Conservation (phyloP, 2,329 filamentous ascomycete genomes). For the Leptographium galeiforme region DNA sequence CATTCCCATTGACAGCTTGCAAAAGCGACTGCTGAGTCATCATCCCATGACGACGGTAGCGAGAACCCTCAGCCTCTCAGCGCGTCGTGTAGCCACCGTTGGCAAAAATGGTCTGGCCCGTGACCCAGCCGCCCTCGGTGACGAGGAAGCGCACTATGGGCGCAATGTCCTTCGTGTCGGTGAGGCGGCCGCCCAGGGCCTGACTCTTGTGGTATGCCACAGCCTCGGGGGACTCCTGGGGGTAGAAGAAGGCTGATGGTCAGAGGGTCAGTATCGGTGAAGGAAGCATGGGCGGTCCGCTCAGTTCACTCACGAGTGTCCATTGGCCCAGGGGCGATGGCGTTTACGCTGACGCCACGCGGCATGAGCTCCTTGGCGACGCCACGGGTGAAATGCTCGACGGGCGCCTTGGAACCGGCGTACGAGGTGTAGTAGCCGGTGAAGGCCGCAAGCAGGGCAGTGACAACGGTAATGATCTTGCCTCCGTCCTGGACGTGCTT, state of each 20-base stretch:
- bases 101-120: constrained; percentile 33
- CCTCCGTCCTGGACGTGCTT: constrained; percentile 28
- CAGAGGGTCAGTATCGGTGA: not conserved
- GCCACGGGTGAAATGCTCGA: constrained; percentile 25
- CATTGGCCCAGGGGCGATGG: constrained; percentile 24
- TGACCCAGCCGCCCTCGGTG: constrained; percentile 30
- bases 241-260: constrained; percentile 28
- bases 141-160: constrained; percentile 29
- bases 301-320: constrained; percentile 22
- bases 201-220: constrained; percentile 31
- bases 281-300: not conserved
- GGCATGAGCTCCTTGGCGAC: constrained; percentile 20
- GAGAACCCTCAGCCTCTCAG: constrained; percentile 7
- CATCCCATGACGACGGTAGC: no score
- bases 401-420: constrained; percentile 26
- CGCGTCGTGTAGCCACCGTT: constrained; percentile 33
- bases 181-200: constrained; percentile 26
- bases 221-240: constrained; percentile 26
- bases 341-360: constrained; percentile 21
- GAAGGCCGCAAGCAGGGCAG: constrained; percentile 30
- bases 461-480: constrained; percentile 32
- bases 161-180: constrained; percentile 29
- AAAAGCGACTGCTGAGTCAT: no score
- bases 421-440: constrained; percentile 31
- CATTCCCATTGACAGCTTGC: no score